Conservation (phyloP, 2,329 filamentous ascomycete genomes). For the Hypoxylon sp. region DNA sequence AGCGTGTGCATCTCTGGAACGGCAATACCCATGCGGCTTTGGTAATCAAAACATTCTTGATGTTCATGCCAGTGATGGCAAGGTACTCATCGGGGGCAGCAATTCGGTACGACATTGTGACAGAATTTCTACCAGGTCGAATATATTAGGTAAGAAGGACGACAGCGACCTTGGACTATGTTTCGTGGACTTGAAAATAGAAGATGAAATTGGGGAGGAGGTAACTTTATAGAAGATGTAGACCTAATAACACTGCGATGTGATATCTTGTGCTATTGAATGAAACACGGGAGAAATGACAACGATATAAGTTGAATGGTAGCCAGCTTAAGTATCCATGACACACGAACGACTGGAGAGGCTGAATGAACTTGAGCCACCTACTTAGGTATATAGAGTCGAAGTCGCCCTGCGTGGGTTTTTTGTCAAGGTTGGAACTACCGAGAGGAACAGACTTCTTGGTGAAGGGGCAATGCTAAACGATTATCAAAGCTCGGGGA, state of each 20-base stretch:
- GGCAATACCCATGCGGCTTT: slow-evolving; percentile 83
- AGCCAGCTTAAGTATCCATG: slow-evolving; percentile 13
- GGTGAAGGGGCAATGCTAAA: slow-evolving; percentile 25
- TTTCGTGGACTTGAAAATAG: slow-evolving; percentile 2
- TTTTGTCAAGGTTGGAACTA: slow-evolving; percentile 15
- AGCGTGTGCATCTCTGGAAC: slow-evolving; percentile 75
- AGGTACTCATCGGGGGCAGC: slow-evolving; percentile 87
- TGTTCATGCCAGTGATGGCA: slow-evolving; percentile 84
- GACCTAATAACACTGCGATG: background rate
- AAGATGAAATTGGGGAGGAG: slow-evolving; percentile 1
- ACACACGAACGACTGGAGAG: slow-evolving; percentile 4
- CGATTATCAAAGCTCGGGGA: slow-evolving; percentile 12
- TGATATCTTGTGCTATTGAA: background rate
- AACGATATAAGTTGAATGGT: background rate
- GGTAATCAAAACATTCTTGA: slow-evolving; percentile 81
- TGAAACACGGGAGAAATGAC: background rate
- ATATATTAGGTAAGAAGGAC: slow-evolving; percentile 1
- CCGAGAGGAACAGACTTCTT: slow-evolving; percentile 12
- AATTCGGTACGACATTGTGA: slow-evolving; percentile 74
- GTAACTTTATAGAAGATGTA: background rate
- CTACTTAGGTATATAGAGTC: background rate
- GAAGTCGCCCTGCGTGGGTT: background rate
- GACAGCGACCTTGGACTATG: slow-evolving; percentile 6
- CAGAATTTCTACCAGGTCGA: slow-evolving; percentile 1
- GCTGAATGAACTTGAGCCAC: slow-evolving; percentile 29